A percentile compares a stretch with the other conserved stretches of the same genome.
Evolutionary conservation across 306 rosid species (phyloP).

Genomic region (Casuarina glauca): DNA sequence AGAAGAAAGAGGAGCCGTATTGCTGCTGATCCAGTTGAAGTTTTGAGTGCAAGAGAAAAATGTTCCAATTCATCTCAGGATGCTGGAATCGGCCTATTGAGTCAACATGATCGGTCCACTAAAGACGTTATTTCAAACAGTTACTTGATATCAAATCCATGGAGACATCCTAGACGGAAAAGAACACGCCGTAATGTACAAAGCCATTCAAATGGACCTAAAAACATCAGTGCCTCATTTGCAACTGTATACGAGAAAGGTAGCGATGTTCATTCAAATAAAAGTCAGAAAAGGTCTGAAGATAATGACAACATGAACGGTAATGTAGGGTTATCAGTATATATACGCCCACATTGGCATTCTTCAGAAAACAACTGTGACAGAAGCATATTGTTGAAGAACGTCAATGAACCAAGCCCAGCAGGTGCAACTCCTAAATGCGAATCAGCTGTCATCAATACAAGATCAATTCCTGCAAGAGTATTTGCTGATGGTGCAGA

Average conservation of each 20-base stretch:
- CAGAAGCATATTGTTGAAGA: slow-evolving; percentile 23
- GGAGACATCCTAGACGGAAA: slow-evolving; percentile 62
- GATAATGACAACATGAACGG: slow-evolving; percentile 23
- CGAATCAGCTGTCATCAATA: not conserved
- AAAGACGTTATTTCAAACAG: slow-evolving; percentile 30
- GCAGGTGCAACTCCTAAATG: slow-evolving; percentile 3
- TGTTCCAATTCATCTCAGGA: slow-evolving; percentile 17
- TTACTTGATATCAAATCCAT: slow-evolving; percentile 32
- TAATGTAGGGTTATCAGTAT: slow-evolving; percentile 27
- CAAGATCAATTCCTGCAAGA: not conserved
- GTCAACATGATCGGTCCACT: slow-evolving; percentile 31
- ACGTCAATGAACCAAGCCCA: slow-evolving; percentile 20
- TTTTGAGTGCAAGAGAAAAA: slow-evolving; percentile 22
- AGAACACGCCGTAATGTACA: slow-evolving; percentile 45
- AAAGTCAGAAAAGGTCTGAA: slow-evolving; percentile 18
- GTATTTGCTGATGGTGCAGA: slow-evolving; percentile 30
- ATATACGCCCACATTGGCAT: slow-evolving; percentile 6
- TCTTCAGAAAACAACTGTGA: slow-evolving; percentile 23
- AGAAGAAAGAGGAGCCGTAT: slow-evolving; percentile 44
- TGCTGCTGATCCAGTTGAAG: slow-evolving; percentile 32
- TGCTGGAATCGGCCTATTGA: slow-evolving; percentile 31
- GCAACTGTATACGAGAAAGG: slow-evolving; percentile 41
- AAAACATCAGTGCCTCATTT: slow-evolving; percentile 19
- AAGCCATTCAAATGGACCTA: slow-evolving; percentile 29
- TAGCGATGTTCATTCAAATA: slow-evolving; percentile 17